These are phyloP conservation scores for Pichia occidentalis DNA, from an alignment of 805 yeast species.

Conservation along the genomic window DNA sequence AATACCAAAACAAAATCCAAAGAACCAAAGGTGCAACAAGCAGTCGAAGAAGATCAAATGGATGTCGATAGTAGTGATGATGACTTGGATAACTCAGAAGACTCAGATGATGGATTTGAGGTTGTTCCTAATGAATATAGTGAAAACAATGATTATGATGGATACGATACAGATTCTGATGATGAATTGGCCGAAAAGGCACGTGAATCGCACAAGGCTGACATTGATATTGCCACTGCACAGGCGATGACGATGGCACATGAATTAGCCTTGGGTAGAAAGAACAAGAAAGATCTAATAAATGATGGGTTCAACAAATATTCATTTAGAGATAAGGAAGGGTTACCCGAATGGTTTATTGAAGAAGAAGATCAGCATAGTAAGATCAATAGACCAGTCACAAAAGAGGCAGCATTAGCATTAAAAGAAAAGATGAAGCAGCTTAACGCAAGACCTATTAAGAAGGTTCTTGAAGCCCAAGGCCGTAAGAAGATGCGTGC, in stretches of 20 bases:
- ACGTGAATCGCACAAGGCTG: conserved; percentile 46
- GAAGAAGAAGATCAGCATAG: conserved; percentile 89
- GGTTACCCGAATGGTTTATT: conserved; percentile 93
- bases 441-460: conserved; percentile 94
- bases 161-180: conserved; percentile 43
- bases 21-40: conserved; percentile 10
- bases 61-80: conserved; percentile 20
- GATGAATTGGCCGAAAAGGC: conserved; percentile 41
- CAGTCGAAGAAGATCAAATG: conserved; percentile 12
- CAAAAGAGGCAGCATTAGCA: conserved; percentile 86
- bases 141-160: conserved; percentile 34
- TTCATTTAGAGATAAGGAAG: conserved; percentile 85
- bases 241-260: conserved; percentile 99
- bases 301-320: conserved; percentile 91
- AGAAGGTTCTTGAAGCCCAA: conserved; percentile 96
- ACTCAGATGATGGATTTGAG: conserved; percentile 34
- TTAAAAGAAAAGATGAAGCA: conserved; percentile 69
- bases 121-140: conserved; percentile 39
- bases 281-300: conserved; percentile 73
- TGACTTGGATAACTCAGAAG: conserved; percentile 13
- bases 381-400: conserved; percentile 82
- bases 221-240: conserved; percentile 80
- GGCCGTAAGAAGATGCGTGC: conserved; percentile 96
- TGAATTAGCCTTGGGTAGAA: conserved; percentile 85
- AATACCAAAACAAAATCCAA: conserved; percentile 12